Conservation (phyloP, 2,329 filamentous ascomycete species). For the Helotiales sp. region DNA sequence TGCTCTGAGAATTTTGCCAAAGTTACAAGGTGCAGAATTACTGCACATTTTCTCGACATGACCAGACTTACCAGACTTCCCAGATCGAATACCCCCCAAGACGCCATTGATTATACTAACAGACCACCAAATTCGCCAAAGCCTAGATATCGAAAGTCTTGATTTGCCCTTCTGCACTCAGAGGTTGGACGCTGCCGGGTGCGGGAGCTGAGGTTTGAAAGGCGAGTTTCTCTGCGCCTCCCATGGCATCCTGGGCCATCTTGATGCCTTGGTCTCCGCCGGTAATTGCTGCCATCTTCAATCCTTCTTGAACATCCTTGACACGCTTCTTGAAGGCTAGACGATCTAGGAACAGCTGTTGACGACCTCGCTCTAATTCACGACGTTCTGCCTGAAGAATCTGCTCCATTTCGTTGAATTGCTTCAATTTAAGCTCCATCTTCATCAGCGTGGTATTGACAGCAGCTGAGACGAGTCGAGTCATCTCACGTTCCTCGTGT, state of each 20-base stretch:
- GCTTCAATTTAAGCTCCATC: slow-evolving; percentile 90
- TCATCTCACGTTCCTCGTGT: slow-evolving; percentile 96
- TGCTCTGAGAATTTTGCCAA: slow-evolving; percentile 13
- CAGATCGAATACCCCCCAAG: slow-evolving; percentile 30
- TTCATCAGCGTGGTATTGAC: slow-evolving; percentile 96
- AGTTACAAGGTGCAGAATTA: slow-evolving; percentile 9
- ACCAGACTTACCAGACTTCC: slow-evolving; percentile 18
- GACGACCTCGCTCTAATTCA: slow-evolving; percentile 86
- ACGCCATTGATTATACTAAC: slow-evolving; percentile 28
- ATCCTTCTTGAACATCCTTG: slow-evolving; percentile 74
- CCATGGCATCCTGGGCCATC: slow-evolving; percentile 36
- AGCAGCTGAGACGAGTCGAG: slow-evolving; percentile 84
- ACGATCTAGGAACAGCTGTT: slow-evolving; percentile 91
- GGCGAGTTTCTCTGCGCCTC: slow-evolving; percentile 46
- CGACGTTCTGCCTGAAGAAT: slow-evolving; percentile 88
- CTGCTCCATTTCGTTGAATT: slow-evolving; percentile 95
- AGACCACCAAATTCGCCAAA: slow-evolving; percentile 7
- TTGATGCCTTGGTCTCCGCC: slow-evolving; percentile 39
- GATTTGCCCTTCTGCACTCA: slow-evolving; percentile 54
- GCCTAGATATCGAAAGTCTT: slow-evolving; percentile 43
- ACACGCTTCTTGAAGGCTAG: slow-evolving; percentile 88
- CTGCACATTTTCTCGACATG: slow-evolving; percentile 19
- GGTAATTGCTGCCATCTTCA: slow-evolving; percentile 51
- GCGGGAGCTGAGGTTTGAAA: slow-evolving; percentile 48
- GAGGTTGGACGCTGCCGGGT: slow-evolving; percentile 50